These are phyloP conservation scores for Breviolum minutum DNA, from an alignment of 73 alveolate genomes.

Conservation along the genomic window DNA sequence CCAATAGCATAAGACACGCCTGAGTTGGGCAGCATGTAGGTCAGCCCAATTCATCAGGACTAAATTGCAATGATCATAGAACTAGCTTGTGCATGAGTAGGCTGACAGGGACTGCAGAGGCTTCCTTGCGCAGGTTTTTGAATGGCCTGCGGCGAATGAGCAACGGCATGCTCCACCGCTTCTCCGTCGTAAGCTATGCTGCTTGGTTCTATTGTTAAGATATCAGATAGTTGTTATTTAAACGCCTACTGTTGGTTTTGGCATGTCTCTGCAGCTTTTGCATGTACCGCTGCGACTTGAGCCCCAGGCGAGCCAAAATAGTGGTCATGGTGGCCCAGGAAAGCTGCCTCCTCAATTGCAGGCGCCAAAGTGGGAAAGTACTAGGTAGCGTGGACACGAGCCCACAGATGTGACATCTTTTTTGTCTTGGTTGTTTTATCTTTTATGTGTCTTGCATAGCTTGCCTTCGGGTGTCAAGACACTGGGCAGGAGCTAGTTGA, in stretches of 20 bases:
- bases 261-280: not conserved
- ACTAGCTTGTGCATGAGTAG: not conserved
- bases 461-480: no score
- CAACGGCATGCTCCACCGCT: slow-evolving; percentile 89
- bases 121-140: slow-evolving; percentile 10
- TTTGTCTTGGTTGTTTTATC: no score
- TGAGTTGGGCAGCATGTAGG: no score
- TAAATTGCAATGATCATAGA: no score
- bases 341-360: slow-evolving; percentile 89
- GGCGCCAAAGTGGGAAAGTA: not conserved
- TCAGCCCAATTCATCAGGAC: no score
- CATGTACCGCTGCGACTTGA: not conserved
- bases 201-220: not conserved
- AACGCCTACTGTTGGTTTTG: not conserved
- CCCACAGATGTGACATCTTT: not conserved
- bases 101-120: not conserved
- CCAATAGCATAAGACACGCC: no score
- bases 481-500: slow-evolving; percentile 69
- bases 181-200: slow-evolving; percentile 78
- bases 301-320: slow-evolving; percentile 32
- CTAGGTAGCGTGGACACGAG: no score
- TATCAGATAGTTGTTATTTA: not conserved
- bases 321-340: slow-evolving; percentile 61
- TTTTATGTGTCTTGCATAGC: no score
- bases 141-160: slow-evolving; percentile 74